These are phyloP conservation scores for Lasiodiplodia sp. DNA, from an alignment of 2,329 filamentous ascomycete genomes.

Conservation along the genomic window DNA sequence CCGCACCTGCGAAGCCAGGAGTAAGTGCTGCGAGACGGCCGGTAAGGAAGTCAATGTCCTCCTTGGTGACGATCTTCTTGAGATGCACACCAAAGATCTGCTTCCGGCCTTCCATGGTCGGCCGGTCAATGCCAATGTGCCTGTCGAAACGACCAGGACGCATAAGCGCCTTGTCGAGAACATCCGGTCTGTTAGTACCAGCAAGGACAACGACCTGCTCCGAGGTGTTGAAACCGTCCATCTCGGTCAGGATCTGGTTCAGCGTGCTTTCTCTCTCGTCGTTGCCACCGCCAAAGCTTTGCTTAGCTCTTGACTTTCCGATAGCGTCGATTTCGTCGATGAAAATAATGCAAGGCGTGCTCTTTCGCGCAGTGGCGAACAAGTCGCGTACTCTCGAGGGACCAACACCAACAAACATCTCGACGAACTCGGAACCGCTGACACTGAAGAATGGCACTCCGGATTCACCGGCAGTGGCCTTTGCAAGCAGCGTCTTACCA, in stretches of 20 bases:
- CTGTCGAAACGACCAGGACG: slow-evolving; percentile 95
- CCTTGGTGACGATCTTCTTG: slow-evolving; percentile 90
- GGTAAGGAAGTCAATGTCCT: slow-evolving; percentile 85
- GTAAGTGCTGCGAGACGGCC: slow-evolving; percentile 91
- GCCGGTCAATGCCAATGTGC: slow-evolving; percentile 92
- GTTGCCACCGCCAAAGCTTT: slow-evolving; percentile 86
- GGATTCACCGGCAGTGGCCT: slow-evolving; percentile 96
- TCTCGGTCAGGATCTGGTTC: slow-evolving; percentile 98
- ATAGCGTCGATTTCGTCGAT: slow-evolving; percentile 99
- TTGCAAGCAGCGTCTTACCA: slow-evolving; percentile 95
- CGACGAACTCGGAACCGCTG: slow-evolving; percentile 97
- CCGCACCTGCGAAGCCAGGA: slow-evolving; percentile 94
- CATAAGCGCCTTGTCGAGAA: slow-evolving; percentile 95
- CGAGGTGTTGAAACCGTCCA: slow-evolving; percentile 98
- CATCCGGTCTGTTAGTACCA: slow-evolving; percentile 93
- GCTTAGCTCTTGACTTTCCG: slow-evolving; percentile 85
- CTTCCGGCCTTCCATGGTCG: slow-evolving; percentile 94
- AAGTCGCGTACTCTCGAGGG: slow-evolving; percentile 93
- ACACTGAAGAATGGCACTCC: slow-evolving; percentile 98
- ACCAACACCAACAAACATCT: slow-evolving; percentile 99
- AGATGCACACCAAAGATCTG: slow-evolving; percentile 97
- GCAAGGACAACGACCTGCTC: slow-evolving; percentile 97
- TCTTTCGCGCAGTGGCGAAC: slow-evolving; percentile 93
- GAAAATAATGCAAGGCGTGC: slow-evolving; percentile 98
- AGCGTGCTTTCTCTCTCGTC: slow-evolving; percentile 96